A percentile compares a stretch with the other conserved stretches of the same genome.
Evolutionary conservation across 768 basidiomycete species (phyloP).

Genomic region (Termitomyces sp.): DNA sequence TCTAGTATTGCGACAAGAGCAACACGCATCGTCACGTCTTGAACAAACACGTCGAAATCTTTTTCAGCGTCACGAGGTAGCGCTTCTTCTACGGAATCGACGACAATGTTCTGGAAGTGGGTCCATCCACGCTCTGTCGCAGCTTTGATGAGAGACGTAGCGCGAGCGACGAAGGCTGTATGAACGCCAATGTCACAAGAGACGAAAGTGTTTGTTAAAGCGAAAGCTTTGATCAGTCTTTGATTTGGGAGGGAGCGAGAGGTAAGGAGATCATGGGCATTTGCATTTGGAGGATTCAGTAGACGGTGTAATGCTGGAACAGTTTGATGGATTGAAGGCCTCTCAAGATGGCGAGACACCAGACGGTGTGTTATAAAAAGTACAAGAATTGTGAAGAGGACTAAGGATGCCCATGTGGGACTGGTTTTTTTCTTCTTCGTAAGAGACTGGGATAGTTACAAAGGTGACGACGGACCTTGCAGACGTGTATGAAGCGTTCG

Average conservation of each 20-base stretch:
- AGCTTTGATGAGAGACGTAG: slow-evolving; percentile 22
- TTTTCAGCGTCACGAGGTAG: slow-evolving; percentile 7
- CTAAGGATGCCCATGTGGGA: background rate
- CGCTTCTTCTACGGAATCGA: slow-evolving; percentile 23
- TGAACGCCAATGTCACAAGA: slow-evolving; percentile 30
- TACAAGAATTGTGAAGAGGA: background rate
- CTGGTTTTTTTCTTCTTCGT: background rate
- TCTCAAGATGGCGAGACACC: background rate
- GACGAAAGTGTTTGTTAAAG: slow-evolving; percentile 48
- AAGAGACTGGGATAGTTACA: background rate
- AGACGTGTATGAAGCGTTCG: slow-evolving; percentile 17
- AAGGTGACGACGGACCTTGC: background rate
- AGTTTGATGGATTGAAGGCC: background rate
- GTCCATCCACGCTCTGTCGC: slow-evolving; percentile 27
- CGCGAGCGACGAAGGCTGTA: slow-evolving; percentile 23
- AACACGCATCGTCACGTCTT: slow-evolving; percentile 35
- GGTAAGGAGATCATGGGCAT: slow-evolving; percentile 15
- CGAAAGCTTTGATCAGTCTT: slow-evolving; percentile 26
- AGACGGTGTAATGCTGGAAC: slow-evolving; percentile 1
- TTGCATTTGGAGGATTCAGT: slow-evolving; percentile 9
- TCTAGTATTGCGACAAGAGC: slow-evolving; percentile 37
- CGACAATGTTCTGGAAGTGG: slow-evolving; percentile 23
- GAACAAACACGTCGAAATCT: slow-evolving; percentile 35
- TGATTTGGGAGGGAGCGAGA: slow-evolving; percentile 31
- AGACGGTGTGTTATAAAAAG: background rate